Evolutionary conservation across 2,329 filamentous ascomycete species (phyloP), one percentile per base, ranked within the genome.

Genomic region (Neurospora crassa): DNA sequence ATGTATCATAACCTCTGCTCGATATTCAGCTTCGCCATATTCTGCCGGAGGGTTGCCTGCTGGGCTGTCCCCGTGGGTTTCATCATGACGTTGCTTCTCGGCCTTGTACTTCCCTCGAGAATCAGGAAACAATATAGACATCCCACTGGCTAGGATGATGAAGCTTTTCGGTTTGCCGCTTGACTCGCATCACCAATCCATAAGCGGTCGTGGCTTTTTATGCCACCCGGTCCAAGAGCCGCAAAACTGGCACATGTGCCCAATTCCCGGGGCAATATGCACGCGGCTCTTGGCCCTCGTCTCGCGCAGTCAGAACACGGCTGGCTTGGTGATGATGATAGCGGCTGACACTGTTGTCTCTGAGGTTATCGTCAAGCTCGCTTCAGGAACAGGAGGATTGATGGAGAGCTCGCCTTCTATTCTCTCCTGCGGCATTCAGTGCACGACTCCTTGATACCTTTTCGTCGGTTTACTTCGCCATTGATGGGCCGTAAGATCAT

Each of bases 211-310:
- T 42, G 41, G 59, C 67, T 37, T 18, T 68, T 59, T 37, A 67
- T 70, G 41, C 63, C 67, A 20, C 29, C 37, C 18, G 43, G 71
- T 34, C 47, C 43, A 16, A 63, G 53, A 63, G 53, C 24, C 34
- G 53, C 53, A 34, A 63, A 29, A 34, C 53, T 63, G 14, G 24
- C 53, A 63, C 53, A 5, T 63, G 53, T 34, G 53, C 68, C 67
- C 16, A 45, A 29, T 37, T 40, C 68, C 24, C 4, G 67, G n/a
- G 20, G n/a, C 59, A 71, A 70, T 8, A 71, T 40, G 45, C 70
- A 72, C 43, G 70, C 40, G 8, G 70, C 70, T n/a, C 37, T 43
- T 40, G 71, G 70, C 70, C 70, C 71, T 68, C 70, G 63, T 47
- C 68, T 72, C 5, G 68, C 59, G 10, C 71, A 72, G 68, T 71